These are phyloP conservation scores for Yarrowia hollandica DNA, from an alignment of 805 yeast genomes.

Conservation along the genomic window DNA sequence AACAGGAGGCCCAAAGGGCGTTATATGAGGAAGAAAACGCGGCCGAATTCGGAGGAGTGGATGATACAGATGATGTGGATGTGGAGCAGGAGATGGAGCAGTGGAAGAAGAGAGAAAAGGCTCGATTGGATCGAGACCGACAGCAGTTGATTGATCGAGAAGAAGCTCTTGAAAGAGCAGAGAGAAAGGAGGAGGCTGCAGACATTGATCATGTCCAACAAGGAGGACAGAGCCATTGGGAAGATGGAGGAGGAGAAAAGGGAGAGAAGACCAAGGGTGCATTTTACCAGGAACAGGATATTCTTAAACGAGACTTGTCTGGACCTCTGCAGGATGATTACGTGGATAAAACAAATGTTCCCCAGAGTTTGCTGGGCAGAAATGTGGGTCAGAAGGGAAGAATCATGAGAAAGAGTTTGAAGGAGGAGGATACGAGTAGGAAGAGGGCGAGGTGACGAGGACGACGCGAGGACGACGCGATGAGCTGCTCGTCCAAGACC, in stretches of 20 bases:
- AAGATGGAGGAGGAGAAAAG: conserved; percentile 27
- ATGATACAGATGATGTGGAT: conserved; percentile 62
- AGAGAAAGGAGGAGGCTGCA: conserved; percentile 37
- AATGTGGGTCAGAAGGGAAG: conserved; percentile 41
- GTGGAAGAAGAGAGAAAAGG: conserved; percentile 48
- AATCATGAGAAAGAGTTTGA: conserved; percentile 37
- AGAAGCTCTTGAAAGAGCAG: conserved; percentile 35
- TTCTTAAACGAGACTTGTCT: conserved; percentile 19
- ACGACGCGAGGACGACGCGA: background rate
- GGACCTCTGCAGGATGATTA: conserved; percentile 37
- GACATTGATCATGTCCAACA: conserved; percentile 29
- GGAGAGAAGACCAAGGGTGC: conserved; percentile 40
- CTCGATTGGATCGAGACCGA: conserved; percentile 46
- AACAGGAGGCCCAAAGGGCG: conserved; percentile 35
- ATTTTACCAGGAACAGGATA: conserved; percentile 42
- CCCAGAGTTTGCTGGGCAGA: conserved; percentile 37
- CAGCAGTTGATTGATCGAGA: conserved; percentile 30
- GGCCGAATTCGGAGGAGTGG: conserved; percentile 39
- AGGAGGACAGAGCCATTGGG: conserved; percentile 33
- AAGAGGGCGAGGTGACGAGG: background rate
- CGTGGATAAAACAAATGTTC: conserved; percentile 37
- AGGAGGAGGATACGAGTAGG: conserved; percentile 40
- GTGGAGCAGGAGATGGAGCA: conserved; percentile 49
- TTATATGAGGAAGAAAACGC: conserved; percentile 31
- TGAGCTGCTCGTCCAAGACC: too few relatives aligned